Conservation (phyloP, 768 basidiomycete genomes). For the Calocera viscosa region DNA sequence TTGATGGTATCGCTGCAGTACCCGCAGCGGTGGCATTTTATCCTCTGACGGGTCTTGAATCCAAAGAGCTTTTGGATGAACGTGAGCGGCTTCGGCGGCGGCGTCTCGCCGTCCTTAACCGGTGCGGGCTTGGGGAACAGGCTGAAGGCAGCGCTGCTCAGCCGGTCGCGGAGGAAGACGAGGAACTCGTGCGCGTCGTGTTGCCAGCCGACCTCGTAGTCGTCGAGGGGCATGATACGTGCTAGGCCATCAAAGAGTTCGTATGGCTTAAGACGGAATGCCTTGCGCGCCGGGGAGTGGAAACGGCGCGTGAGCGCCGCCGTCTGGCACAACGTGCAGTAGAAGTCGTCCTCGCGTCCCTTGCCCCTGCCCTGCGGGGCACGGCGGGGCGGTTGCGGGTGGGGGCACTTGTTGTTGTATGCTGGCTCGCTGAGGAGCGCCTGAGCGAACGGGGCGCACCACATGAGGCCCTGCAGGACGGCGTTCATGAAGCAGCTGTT, state of each 20-base stretch:
- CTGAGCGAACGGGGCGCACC: slow-evolving; percentile 76
- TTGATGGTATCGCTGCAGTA: slow-evolving; percentile 95
- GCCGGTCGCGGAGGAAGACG: slow-evolving; percentile 23
- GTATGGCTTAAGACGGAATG: not conserved
- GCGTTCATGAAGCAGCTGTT: slow-evolving; percentile 97
- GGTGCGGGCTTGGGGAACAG: not conserved
- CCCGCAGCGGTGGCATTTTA: slow-evolving; percentile 67
- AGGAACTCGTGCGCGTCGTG: slow-evolving; percentile 98
- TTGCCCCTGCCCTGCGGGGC: slow-evolving; percentile 8
- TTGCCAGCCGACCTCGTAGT: slow-evolving; percentile 71
- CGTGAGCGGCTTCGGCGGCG: slow-evolving; percentile 63
- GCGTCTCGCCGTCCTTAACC: slow-evolving; percentile 32
- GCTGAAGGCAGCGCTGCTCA: not conserved
- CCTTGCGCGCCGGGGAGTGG: slow-evolving; percentile 21
- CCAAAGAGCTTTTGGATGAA: slow-evolving; percentile 95
- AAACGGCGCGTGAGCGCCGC: not conserved
- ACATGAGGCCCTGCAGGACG: slow-evolving; percentile 80
- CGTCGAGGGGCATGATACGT: not conserved
- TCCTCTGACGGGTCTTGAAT: slow-evolving; percentile 79
- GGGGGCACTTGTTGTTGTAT: slow-evolving; percentile 45
- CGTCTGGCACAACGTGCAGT: not conserved
- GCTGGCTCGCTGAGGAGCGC: slow-evolving; percentile 42
- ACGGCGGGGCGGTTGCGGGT: slow-evolving; percentile 8
- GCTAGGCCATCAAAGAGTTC: slow-evolving; percentile 15
- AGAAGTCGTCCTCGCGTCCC: slow-evolving; percentile 1